Evolutionary conservation across 2,329 filamentous ascomycete genomes (phyloP).

Genomic region (Thelonectria discophora): DNA sequence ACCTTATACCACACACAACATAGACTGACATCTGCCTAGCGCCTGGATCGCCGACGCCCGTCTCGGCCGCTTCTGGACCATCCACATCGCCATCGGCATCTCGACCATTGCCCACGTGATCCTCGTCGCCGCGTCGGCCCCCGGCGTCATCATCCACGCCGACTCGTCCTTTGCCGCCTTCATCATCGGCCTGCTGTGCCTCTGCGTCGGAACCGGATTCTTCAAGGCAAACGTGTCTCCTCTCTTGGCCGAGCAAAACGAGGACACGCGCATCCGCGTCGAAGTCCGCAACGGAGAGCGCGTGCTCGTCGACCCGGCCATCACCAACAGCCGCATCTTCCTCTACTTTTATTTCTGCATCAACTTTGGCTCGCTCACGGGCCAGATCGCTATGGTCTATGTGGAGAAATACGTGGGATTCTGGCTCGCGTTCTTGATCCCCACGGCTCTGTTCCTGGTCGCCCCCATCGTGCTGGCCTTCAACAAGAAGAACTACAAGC

Average conservation of each 20-base stretch:
- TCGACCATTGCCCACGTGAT: slow-evolving; percentile 74
- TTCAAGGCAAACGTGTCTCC: slow-evolving; percentile 85
- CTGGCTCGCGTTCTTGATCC: slow-evolving; percentile 75
- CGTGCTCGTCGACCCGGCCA: slow-evolving; percentile 74
- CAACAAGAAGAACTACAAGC: slow-evolving; percentile 68
- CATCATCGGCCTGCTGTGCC: slow-evolving; percentile 68
- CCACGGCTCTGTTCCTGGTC: slow-evolving; percentile 70
- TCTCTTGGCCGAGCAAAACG: slow-evolving; percentile 75
- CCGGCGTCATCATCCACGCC: slow-evolving; percentile 65
- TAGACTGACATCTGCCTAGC: slow-evolving; percentile 45
- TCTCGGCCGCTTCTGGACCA: slow-evolving; percentile 76
- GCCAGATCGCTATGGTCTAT: slow-evolving; percentile 72
- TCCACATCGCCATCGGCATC: slow-evolving; percentile 72
- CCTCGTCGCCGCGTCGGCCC: slow-evolving; percentile 71
- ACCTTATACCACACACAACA: no score
- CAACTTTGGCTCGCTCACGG: slow-evolving; percentile 70
- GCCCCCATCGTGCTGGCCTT: slow-evolving; percentile 70
- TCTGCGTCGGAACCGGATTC: slow-evolving; percentile 75
- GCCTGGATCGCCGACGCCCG: slow-evolving; percentile 73
- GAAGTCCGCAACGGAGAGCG: slow-evolving; percentile 67
- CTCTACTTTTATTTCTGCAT: slow-evolving; percentile 68
- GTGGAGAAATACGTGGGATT: slow-evolving; percentile 80
- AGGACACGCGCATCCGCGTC: slow-evolving; percentile 65
- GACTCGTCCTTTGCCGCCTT: slow-evolving; percentile 71
- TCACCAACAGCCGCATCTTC: slow-evolving; percentile 74